Evolutionary conservation across 495 filamentous ascomycete species (phyloP).

Genomic region (Penicillium bialowiezense): DNA sequence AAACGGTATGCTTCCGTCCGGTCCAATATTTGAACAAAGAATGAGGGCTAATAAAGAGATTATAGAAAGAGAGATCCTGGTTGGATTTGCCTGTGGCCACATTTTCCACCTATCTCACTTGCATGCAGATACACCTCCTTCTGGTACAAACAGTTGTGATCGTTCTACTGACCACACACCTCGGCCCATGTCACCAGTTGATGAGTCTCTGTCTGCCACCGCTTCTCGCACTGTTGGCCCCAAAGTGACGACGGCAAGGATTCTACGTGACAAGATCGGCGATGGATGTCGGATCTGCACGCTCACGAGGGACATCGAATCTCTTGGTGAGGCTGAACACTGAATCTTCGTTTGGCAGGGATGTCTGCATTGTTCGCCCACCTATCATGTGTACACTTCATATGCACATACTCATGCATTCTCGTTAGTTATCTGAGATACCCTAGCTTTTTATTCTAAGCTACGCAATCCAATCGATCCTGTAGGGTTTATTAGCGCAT

Average conservation of each 20-base stretch:
- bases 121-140: constrained; percentile 41
- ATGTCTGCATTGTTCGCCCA: background rate
- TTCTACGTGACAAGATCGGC: constrained; percentile 67
- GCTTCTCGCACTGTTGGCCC: constrained; percentile 65
- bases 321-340: constrained; percentile 23
- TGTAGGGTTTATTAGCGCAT: background rate
- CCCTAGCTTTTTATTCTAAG: constrained; percentile 5
- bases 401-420: constrained; percentile 9
- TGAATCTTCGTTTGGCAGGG: constrained; percentile 2
- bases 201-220: constrained; percentile 20
- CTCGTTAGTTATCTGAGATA: constrained; percentile 8
- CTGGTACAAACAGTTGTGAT: constrained; percentile 11
- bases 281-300: constrained; percentile 71
- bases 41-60: background rate
- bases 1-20: constrained; percentile 41
- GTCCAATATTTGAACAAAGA: background rate
- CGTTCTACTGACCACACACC: constrained; percentile 28
- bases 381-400: constrained; percentile 6
- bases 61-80: constrained; percentile 69
- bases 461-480: background rate
- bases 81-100: constrained; percentile 90
- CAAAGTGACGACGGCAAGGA: constrained; percentile 85
- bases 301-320: constrained; percentile 37
- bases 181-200: constrained; percentile 24
- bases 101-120: constrained; percentile 86